Evolutionary conservation across 495 filamentous ascomycete genomes (phyloP), one percentile per base, ranked within the genome.

Genomic region (Hypoxylon crocopeplum): DNA sequence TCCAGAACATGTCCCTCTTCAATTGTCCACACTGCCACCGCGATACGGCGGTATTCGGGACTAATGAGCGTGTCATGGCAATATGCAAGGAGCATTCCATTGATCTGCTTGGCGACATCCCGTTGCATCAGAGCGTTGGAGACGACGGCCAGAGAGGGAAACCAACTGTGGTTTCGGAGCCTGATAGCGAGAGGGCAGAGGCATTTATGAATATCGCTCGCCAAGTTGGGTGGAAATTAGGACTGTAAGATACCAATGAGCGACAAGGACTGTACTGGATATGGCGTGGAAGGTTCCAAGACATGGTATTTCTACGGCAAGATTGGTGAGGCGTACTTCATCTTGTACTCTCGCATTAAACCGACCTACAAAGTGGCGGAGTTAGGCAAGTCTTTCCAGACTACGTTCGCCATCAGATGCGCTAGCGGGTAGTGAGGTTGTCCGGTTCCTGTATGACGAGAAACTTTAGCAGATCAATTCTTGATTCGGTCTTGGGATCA

Each of bases 1-100:
- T 98, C 41, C 88, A 93, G 67, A 99, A 99, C 62, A 99, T 99
- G 94, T 88, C 86, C 2, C 79, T 88, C 19, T 97, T 96, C 63
- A 78, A 73, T 1, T 98, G 94, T 62, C 91, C 93, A 0, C 77
- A 86, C 44, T 98, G 94, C 58, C 77, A 79, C 4, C 78, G 82
- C 3, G 76, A 83, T 33, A 93, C 90, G n/a, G 81, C 83, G 32
- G 89, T 98, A 16, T 98, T 98, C 70, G 89, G 89, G 5, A 74
- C 69, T 0, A 68, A 62, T 8, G 81, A 82, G 34, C 76, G 75
- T 2, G 78, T 80, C 19, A 74, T 75, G 19, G 53, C 52, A 19
- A 62, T 79, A 25, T 79, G 77, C 37, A 22, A 75, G 50, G 79
- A 90, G 44, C 71, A 89, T 12, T 85, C 80, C 1, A 83, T 97